These are phyloP conservation scores for Picea glauca DNA, from an alignment of 75 land plant species.

Conservation along the genomic window DNA sequence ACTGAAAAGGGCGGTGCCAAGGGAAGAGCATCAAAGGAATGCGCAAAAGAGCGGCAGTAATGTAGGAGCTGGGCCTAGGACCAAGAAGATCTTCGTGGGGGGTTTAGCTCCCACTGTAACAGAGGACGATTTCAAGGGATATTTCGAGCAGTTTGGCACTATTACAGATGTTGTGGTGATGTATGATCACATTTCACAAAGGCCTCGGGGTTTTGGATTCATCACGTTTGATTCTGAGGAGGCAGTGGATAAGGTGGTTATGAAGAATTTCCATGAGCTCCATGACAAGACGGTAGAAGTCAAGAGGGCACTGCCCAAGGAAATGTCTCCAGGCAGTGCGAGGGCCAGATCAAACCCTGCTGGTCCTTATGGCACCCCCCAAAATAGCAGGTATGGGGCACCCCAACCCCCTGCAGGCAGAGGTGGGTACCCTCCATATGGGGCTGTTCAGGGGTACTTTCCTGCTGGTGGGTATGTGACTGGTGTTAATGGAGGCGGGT, in stretches of 20 bases:
- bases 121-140: constrained; percentile 48
- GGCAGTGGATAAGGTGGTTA: constrained; percentile 80
- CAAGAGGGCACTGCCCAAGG: constrained; percentile 93
- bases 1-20: constrained; percentile 52
- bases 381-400: constrained; percentile 27
- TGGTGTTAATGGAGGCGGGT: background rate
- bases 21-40: constrained; percentile 45
- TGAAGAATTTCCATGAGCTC: constrained; percentile 90
- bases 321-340: constrained; percentile 19
- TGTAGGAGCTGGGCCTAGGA: constrained; percentile 21
- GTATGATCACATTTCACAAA: constrained; percentile 58
- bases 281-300: constrained; percentile 98
- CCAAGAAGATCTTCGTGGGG: constrained; percentile 46
- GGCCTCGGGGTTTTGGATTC: constrained; percentile 61
- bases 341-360: constrained; percentile 20
- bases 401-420: constrained; percentile 35
- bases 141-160: constrained; percentile 57
- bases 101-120: constrained; percentile 52
- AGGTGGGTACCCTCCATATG: constrained; percentile 36
- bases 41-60: constrained; percentile 21
- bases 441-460: constrained; percentile 21
- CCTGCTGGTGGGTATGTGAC: constrained; percentile 3
- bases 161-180: constrained; percentile 59
- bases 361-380: constrained; percentile 28
- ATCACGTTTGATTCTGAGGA: constrained; percentile 93